Evolutionary conservation across 2,329 filamentous ascomycete genomes (phyloP).

Genomic region (Colletotrichum tropicale): DNA sequence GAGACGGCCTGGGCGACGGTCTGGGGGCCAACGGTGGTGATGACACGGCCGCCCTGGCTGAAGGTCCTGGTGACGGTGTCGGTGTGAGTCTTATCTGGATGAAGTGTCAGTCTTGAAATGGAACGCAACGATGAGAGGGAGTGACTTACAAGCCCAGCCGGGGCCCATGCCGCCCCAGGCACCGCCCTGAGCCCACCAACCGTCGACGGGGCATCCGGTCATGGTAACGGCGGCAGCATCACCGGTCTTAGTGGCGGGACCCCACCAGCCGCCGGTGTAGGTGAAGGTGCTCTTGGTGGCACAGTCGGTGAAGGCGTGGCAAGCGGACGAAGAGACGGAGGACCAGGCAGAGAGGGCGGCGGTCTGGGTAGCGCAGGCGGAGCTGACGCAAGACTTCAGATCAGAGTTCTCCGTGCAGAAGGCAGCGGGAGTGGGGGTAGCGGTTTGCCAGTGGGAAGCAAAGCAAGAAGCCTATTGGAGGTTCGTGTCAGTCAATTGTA

Average conservation of each 20-base stretch:
- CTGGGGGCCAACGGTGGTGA: not conserved
- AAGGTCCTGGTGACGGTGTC: slow-evolving; percentile 22
- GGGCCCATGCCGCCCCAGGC: slow-evolving; percentile 20
- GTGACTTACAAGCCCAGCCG: slow-evolving; percentile 21
- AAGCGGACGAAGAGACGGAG: slow-evolving; percentile 24
- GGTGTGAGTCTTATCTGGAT: slow-evolving; percentile 22
- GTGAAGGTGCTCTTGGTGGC: slow-evolving; percentile 26
- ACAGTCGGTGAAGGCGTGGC: slow-evolving; percentile 24
- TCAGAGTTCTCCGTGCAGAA: slow-evolving; percentile 21
- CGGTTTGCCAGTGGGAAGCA: slow-evolving; percentile 28
- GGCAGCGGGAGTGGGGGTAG: slow-evolving; percentile 24
- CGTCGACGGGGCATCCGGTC: slow-evolving; percentile 28
- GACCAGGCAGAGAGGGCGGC: slow-evolving; percentile 23
- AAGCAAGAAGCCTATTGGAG: slow-evolving; percentile 22
- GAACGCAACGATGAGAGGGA: not conserved
- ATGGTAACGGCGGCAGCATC: slow-evolving; percentile 18
- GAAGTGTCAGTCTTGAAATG: not conserved
- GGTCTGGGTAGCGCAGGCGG: slow-evolving; percentile 23
- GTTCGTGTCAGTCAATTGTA: not conserved
- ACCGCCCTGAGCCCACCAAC: slow-evolving; percentile 25
- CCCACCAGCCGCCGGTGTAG: slow-evolving; percentile 24
- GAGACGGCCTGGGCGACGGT: slow-evolving; percentile 13
- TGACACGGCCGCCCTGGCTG: not conserved
- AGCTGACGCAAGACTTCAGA: slow-evolving; percentile 24
- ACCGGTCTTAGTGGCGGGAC: not conserved